Evolutionary conservation across 352 stramenopile species (phyloP).

Genomic region (Peronospora destructor): DNA sequence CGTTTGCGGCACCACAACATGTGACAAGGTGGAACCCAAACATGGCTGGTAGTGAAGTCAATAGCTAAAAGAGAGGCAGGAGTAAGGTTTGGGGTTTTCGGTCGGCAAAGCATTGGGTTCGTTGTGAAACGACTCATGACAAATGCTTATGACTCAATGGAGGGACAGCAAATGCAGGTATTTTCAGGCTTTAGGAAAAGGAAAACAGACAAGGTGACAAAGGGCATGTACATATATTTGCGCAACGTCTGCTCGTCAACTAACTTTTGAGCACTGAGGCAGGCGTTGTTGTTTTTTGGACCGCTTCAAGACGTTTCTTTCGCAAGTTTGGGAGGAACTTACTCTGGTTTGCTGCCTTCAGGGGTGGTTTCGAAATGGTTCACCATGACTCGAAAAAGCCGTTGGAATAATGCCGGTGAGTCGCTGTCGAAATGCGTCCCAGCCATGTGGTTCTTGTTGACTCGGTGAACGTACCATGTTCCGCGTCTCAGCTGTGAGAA

Average conservation of each 20-base stretch:
- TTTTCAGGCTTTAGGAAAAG: conserved; percentile 21
- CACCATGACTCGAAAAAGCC: conserved; percentile 51
- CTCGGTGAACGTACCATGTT: conserved; percentile 61
- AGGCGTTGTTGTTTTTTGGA: conserved; percentile 1
- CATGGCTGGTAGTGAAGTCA: conserved; percentile 15
- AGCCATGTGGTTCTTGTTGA: conserved; percentile 62
- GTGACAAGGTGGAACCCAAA: conserved; percentile 12
- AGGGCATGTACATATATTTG: conserved; percentile 36
- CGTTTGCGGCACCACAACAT: conserved; percentile 32
- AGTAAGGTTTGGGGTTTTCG: conserved; percentile 18
- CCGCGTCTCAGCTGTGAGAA: conserved; percentile 17
- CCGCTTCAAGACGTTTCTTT: conserved; percentile 3
- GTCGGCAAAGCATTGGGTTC: conserved; percentile 9
- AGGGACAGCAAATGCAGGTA: conserved; percentile 17
- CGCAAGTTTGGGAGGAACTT: not conserved
- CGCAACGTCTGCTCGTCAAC: conserved; percentile 25
- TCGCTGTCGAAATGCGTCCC: conserved; percentile 57
- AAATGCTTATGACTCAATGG: conserved; percentile 10
- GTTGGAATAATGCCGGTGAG: conserved; percentile 44
- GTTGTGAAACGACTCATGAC: conserved; percentile 8
- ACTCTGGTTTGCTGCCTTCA: not conserved
- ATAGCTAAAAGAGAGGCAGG: conserved; percentile 15
- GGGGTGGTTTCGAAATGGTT: conserved; percentile 32
- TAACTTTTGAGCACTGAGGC: conserved; percentile 20
- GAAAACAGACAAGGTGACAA: conserved; percentile 21